Conservation (phyloP, 2,329 filamentous ascomycete genomes). For the Ophiostoma quercus region DNA sequence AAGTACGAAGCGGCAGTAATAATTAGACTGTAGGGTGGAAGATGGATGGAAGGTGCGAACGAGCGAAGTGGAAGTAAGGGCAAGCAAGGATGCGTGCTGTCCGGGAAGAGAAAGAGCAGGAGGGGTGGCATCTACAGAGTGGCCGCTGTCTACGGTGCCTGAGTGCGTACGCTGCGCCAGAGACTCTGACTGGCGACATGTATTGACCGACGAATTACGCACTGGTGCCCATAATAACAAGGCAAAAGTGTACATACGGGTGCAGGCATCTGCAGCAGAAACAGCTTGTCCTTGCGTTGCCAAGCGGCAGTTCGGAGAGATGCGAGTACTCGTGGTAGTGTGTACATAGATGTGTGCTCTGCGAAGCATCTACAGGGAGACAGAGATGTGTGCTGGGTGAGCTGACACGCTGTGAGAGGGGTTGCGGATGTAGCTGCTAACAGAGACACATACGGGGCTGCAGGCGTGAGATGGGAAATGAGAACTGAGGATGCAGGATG, state of each 20-base stretch:
- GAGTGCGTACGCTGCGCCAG: background rate
- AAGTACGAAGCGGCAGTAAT: background rate
- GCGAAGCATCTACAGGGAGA: background rate
- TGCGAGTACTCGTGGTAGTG: background rate
- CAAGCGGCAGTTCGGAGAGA: background rate
- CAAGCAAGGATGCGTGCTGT: background rate
- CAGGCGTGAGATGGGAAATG: background rate
- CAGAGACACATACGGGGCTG: background rate
- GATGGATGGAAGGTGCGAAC: background rate
- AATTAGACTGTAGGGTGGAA: background rate
- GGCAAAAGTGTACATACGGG: background rate
- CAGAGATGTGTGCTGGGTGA: background rate
- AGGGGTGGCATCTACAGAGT: background rate
- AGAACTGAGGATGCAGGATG: background rate
- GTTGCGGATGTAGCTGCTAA: background rate
- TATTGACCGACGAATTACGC: background rate
- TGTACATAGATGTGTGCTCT: background rate
- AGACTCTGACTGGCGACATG: background rate
- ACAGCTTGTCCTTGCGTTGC: background rate
- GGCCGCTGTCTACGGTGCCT: background rate
- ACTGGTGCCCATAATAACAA: slow-evolving; percentile 7
- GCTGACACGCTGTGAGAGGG: no score
- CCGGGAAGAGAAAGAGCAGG: slow-evolving; percentile 8
- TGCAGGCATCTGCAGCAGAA: background rate
- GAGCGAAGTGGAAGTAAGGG: slow-evolving; percentile 3